Base-by-base conservation (phyloP, 805 yeast genomes). In the Wickerhamiella lipophila region DNA sequence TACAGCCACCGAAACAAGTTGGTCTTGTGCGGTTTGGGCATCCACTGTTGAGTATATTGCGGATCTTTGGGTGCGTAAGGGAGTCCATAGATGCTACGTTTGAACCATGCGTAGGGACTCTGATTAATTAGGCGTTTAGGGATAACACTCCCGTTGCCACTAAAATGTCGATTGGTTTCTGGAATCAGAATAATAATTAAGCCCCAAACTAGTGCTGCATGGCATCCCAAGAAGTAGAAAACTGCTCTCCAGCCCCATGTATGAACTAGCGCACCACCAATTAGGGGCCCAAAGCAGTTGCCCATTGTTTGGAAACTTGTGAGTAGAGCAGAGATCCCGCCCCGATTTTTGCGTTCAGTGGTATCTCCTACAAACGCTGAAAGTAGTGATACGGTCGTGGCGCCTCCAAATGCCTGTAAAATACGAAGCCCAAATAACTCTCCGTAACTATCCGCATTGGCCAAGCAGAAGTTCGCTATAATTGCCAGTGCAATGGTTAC, bases 281-380 rank as follows among this genome's bases (percentile, higher is more conserved):
- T 65, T n/a, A 87, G 65, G 0, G 94, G 85, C 9, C 94, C 89
- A 53, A 85, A 69, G 2, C 85, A 86, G 57, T 79, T 81, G 1
- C 94, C 94, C 6, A 82, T 56, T 27, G 82, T 69, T 15, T 79
- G 76, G 39, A 79, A 67, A 0, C 94, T 89, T 15, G 76, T 60
- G 1, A 77, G 75, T 15, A 79, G 56, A 0, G 94, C 92, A 39
- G 79, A 77, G 54, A 74, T 73, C 1, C 78, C 74, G 13, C 94
- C 95, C 56, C 95, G 71, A 50, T 78, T 77, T 8, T 68, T 71
- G 22, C 79, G 67, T 0, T 78, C 72, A 2, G 86, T 77, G 21
- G 80, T 65, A 64, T 86, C 95, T 8, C 87, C 89, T 49, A 82
- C 74, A 0, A 80, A 71, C 0, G 92, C 92, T 1, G 80, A 71